These are phyloP conservation scores for Verticillium longisporum DNA, from an alignment of 2,329 filamentous ascomycete genomes.

Conservation along the genomic window DNA sequence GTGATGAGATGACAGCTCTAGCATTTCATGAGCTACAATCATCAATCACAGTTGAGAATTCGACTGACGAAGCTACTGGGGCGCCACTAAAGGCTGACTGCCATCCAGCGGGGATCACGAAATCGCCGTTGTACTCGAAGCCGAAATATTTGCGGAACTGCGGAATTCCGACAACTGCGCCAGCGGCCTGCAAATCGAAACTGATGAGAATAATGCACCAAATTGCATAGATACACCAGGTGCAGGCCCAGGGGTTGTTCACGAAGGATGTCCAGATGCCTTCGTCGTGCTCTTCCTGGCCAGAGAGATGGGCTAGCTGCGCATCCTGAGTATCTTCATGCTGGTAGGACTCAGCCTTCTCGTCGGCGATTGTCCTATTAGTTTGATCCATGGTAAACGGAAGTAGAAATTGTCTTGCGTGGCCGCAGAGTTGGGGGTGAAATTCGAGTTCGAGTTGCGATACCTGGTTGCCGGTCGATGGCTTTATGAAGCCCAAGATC, in stretches of 20 bases:
- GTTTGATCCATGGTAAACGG: neutral
- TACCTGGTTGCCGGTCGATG: neutral
- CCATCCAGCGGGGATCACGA: constrained; percentile 34
- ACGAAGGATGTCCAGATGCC: constrained; percentile 14
- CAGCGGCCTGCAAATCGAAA: constrained; percentile 33
- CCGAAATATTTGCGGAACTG: constrained; percentile 38
- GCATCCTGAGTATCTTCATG: neutral
- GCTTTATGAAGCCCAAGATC: neutral
- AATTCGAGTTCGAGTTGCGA: too few species aligned
- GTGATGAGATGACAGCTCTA: neutral
- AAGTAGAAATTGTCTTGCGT: neutral
- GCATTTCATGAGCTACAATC: neutral
- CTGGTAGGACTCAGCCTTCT: neutral
- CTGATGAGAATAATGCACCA: constrained; percentile 30
- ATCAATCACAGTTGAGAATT: neutral
- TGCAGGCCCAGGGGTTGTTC: constrained; percentile 16
- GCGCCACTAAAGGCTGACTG: constrained; percentile 35
- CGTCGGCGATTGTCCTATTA: neutral
- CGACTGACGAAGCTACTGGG: constrained; percentile 27
- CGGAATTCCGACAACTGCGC: constrained; percentile 34
- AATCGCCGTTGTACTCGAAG: constrained; percentile 22
- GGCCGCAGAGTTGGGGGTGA: too few species aligned
- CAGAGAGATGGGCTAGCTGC: constrained; percentile 10
- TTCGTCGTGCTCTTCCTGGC: constrained; percentile 19
- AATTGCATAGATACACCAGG: constrained; percentile 30